A percentile compares a stretch with the other conserved stretches of the same genome.
Evolutionary conservation across 1,139 yeast genomes (phyloP).

Genomic region (Debaryomyces nepalensis): DNA sequence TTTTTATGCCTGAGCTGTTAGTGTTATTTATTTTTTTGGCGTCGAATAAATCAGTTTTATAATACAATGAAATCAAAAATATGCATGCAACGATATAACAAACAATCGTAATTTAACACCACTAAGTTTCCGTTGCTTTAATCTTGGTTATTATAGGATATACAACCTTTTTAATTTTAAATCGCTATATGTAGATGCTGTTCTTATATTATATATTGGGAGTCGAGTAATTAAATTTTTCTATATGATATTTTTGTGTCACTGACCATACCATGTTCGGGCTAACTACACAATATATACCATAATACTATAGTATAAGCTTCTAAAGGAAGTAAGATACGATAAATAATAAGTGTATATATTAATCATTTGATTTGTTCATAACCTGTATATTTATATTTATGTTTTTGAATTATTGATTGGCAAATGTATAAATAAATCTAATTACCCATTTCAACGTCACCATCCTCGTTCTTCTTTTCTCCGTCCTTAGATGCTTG

Average conservation of each 20-base stretch:
- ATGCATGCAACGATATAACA: constrained; percentile 6
- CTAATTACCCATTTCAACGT: constrained; percentile 42
- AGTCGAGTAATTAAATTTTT: constrained; percentile 1
- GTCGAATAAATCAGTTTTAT: constrained; percentile 7
- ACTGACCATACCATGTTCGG: background rate
- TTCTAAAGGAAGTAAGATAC: background rate
- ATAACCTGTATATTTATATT: constrained; percentile 3
- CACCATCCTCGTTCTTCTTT: constrained; percentile 34
- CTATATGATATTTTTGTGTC: constrained; percentile 4
- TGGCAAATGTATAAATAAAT: constrained; percentile 9
- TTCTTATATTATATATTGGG: background rate
- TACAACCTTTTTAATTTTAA: background rate
- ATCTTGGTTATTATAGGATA: background rate
- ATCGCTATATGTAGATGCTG: background rate
- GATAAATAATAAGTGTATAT: background rate
- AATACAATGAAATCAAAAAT: constrained; percentile 7
- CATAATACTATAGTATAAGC: background rate
- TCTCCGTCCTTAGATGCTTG: constrained; percentile 42
- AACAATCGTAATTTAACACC: background rate
- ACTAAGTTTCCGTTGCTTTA: background rate
- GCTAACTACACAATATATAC: too few relatives aligned
- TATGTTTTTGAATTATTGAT: constrained; percentile 3
- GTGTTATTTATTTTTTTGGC: constrained; percentile 1
- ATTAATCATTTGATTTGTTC: background rate
- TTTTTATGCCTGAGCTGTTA: background rate